Evolutionary conservation across 331 rosid species (phyloP).

Genomic region (Saraca asoca): DNA sequence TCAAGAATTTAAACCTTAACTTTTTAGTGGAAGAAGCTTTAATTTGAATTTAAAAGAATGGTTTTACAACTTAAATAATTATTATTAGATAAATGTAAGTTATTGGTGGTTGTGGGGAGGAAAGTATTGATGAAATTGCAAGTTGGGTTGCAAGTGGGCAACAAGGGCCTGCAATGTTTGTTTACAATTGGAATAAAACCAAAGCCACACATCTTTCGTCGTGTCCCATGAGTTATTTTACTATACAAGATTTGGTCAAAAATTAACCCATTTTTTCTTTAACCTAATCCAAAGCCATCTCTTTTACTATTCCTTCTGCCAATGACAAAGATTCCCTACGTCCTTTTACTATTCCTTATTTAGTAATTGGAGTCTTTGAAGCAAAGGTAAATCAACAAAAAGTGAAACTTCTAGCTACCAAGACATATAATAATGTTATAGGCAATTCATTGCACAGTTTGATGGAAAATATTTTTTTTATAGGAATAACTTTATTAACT

Average conservation of each 20-base stretch:
- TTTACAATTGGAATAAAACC: slow-evolving; percentile 5
- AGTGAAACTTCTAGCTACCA: too few relatives aligned
- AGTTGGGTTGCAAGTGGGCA: slow-evolving; percentile 50
- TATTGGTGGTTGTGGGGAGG: not conserved
- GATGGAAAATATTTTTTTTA: too few relatives aligned
- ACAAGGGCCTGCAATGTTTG: slow-evolving; percentile 18
- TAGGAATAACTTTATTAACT: too few relatives aligned
- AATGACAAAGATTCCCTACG: slow-evolving; percentile 11
- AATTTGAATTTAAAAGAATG: too few relatives aligned
- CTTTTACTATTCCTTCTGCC: not conserved
- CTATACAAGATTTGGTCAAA: slow-evolving; percentile 5
- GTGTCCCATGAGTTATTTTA: slow-evolving; percentile 29
- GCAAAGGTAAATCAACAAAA: too few relatives aligned
- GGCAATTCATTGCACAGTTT: too few relatives aligned
- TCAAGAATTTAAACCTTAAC: too few relatives aligned
- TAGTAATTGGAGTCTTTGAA: too few relatives aligned
- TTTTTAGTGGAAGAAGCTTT: too few relatives aligned
- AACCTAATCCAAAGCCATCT: not conserved
- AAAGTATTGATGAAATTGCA: slow-evolving; percentile 28
- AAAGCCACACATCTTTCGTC: not conserved
- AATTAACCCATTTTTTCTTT: slow-evolving; percentile 13
- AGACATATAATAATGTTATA: too few relatives aligned
- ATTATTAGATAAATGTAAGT: not conserved
- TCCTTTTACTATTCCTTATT: too few relatives aligned
- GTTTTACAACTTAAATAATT: not conserved